Conservation (phyloP, 176 grass and related monocot species). For the Rhynchospora breviuscula region DNA sequence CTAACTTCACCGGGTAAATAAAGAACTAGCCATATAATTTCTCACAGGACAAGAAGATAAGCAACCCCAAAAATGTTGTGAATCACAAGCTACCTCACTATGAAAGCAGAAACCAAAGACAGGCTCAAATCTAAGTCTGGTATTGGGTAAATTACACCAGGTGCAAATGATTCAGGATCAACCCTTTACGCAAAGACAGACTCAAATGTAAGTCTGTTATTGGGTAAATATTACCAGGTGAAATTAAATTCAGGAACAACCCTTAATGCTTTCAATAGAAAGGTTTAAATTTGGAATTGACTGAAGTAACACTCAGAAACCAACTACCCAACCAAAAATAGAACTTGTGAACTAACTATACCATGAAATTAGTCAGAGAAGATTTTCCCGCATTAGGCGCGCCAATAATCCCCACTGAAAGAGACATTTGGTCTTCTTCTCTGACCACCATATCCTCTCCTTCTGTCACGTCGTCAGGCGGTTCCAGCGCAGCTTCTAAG, state of each 20-base stretch:
- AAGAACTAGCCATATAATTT: no score
- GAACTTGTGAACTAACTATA: constrained; percentile 7
- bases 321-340: neutral
- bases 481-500: constrained; percentile 69
- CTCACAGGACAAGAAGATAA: neutral
- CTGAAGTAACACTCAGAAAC: neutral
- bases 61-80: neutral
- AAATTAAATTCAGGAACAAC: neutral
- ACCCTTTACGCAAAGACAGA: neutral
- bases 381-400: constrained; percentile 94
- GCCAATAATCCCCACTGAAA: constrained; percentile 78
- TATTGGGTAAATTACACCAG: neutral
- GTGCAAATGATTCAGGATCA: neutral
- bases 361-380: constrained; percentile 76
- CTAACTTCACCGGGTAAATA: neutral
- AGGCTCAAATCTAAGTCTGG: neutral
- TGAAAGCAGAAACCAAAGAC: neutral
- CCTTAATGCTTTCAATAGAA: neutral
- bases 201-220: neutral
- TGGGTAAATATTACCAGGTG: neutral
- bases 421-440: constrained; percentile 84
- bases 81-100: neutral
- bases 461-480: constrained; percentile 52
- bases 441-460: constrained; percentile 50
- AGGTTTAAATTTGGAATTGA: neutral